Conservation (phyloP, 2,329 filamentous ascomycete genomes). For the Magnaporthiopsis poae region DNA sequence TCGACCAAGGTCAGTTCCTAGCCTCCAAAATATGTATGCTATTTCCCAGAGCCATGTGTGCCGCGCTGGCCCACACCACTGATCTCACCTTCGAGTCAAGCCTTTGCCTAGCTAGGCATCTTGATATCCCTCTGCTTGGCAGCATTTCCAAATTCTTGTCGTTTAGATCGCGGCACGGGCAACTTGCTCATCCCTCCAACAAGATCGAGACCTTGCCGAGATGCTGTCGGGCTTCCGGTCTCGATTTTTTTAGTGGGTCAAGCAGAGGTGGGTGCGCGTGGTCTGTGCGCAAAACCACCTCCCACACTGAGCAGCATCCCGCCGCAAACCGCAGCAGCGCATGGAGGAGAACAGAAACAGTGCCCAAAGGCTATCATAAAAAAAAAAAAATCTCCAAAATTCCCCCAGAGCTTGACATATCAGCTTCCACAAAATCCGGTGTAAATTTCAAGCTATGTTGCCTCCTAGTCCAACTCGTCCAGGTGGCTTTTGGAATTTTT, state of each 20-base stretch:
- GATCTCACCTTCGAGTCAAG: constrained; percentile 3
- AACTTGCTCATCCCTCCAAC: constrained; percentile 3
- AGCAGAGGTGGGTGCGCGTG: not conserved
- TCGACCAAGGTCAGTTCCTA: not conserved
- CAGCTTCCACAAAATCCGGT: not conserved
- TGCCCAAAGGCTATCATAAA: too few species aligned
- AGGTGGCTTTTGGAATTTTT: not conserved
- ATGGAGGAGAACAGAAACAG: not conserved
- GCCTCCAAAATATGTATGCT: not conserved
- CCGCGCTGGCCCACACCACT: not conserved
- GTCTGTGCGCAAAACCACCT: not conserved
- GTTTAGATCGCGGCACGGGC: not conserved
- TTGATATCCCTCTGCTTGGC: constrained; percentile 38
- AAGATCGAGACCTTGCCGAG: not conserved
- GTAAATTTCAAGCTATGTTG: not conserved
- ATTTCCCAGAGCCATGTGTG: not conserved
- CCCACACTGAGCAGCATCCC: not conserved
- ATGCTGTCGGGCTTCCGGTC: not conserved
- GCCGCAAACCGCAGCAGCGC: not conserved
- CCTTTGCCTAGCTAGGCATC: constrained; percentile 6
- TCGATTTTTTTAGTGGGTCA: constrained; percentile 1
- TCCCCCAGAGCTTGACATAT: not conserved
- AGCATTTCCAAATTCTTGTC: constrained; percentile 33
- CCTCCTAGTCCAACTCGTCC: not conserved
- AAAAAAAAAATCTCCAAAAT: too few species aligned